Conservation (phyloP, 495 filamentous ascomycete species). For the Aspergillus coremiiformis region DNA sequence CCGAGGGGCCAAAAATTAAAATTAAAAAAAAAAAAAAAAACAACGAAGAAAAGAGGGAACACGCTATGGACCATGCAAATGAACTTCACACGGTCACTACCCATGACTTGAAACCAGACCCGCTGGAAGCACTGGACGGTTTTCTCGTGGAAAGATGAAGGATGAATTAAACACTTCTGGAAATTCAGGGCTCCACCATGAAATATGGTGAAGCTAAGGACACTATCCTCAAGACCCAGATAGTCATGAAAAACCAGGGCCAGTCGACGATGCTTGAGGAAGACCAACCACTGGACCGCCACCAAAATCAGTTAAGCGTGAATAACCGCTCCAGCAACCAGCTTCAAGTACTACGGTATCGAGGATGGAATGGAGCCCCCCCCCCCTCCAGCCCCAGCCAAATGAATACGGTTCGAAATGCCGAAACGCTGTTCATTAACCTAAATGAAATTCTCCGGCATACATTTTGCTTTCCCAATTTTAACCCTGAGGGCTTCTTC, state of each 20-base stretch:
- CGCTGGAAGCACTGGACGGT: not conserved
- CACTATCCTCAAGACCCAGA: not conserved
- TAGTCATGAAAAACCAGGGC: not conserved
- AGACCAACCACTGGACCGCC: too few species aligned
- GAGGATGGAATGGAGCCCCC: constrained; percentile 4
- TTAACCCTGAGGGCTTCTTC: constrained; percentile 12
- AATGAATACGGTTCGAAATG: constrained; percentile 7
- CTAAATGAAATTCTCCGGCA: constrained; percentile 10
- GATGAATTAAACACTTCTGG: not conserved
- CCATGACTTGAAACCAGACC: not conserved
- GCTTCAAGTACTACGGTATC: not conserved
- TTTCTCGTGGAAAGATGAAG: not conserved
- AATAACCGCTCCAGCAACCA: not conserved
- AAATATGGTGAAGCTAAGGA: not conserved
- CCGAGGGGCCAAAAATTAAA: too few species aligned
- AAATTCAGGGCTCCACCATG: not conserved
- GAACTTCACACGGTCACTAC: not conserved
- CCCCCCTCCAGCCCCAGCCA: too few species aligned
- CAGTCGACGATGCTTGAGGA: not conserved
- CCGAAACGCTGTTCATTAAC: constrained; percentile 8
- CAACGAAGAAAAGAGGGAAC: not conserved
- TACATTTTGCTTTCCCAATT: constrained; percentile 12
- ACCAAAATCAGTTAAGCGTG: not conserved
- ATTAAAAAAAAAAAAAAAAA: not conserved
- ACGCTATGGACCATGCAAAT: not conserved